Evolutionary conservation across 176 grass and related monocot genomes (phyloP), one percentile per base, ranked within the genome.

Genomic region (Lolium perenne): DNA sequence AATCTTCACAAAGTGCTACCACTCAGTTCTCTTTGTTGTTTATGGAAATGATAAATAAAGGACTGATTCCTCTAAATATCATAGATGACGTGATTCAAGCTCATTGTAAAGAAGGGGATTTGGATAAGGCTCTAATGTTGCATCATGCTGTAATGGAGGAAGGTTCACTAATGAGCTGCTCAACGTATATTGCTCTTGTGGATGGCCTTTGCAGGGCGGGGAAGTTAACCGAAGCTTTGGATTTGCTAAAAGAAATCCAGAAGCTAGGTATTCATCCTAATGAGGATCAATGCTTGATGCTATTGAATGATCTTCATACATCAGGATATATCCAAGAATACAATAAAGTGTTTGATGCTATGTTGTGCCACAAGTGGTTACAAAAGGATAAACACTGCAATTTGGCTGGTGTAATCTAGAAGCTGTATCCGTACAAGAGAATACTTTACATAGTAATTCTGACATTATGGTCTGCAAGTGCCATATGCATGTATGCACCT

Each of bases 201-300:
- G 80, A 81, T 77, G 73, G 40, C 64, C 80, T 93, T 89, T 77
- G 72, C 86, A 78, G 64, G 65, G 82, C 50, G 49, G 64, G 78
- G 4, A 83, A 88, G 49, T 74, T 83, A 75, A 75, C 18, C 74
- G 86, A 91, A 91, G 89, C 78, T 70, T 85, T 76, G 12, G 73
- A 79, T 78, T 85, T 95, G 38, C 73, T 88, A 65, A 71, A 88
- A 63, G 78, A 95, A 88, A 87, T 93, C 71, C 38, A 86, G 62
- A 78, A 93, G 84, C 76, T 53, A 54, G 81, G 61, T 61, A 61
- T 88, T 59, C 63, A 25, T 43, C 86, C 84, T 38, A 81, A 69
- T 67, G 75, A 85, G 46, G 56, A 83, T 62, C 81, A 81, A 35
- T 89, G 88, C 56, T 53, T 91, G 58, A 59, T 53, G 53, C 12